Conservation (phyloP, 2,329 filamentous ascomycete species). For the Salinomyces thailandicus region DNA sequence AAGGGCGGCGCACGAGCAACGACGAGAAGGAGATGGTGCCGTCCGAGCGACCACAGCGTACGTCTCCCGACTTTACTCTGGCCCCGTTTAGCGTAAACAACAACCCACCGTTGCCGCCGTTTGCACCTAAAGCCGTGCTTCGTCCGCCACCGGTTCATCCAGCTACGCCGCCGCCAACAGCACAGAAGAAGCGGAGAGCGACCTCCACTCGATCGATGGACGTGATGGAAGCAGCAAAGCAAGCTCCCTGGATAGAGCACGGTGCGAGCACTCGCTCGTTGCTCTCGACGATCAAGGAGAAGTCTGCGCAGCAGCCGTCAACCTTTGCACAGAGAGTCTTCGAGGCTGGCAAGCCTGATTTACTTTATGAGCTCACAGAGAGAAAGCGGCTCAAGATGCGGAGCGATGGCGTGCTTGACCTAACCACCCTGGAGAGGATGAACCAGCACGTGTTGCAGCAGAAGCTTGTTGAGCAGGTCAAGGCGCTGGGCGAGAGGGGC, state of each 20-base stretch:
- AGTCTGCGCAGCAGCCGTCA: conserved; percentile 1
- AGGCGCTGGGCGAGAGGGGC: conserved; percentile 12
- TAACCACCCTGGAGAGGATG: conserved; percentile 14
- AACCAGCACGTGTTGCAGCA: conserved; percentile 14
- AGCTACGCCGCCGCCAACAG: neutral
- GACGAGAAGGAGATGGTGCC: neutral
- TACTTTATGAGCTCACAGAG: conserved; percentile 10
- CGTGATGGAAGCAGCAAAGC: conserved; percentile 5
- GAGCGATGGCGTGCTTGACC: conserved; percentile 12
- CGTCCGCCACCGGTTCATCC: conserved; percentile 3
- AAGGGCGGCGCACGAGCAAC: neutral
- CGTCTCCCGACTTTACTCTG: neutral
- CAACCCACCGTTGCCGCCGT: conserved; percentile 1
- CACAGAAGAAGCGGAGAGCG: neutral
- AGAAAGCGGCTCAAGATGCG: conserved; percentile 8
- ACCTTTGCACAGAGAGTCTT: conserved; percentile 15
- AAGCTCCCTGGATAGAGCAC: neutral
- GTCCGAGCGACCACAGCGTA: neutral
- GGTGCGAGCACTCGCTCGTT: neutral
- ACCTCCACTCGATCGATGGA: conserved; percentile 4
- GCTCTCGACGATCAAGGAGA: neutral
- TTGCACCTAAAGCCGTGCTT: conserved; percentile 3
- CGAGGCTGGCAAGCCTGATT: conserved; percentile 12
- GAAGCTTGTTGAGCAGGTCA: conserved; percentile 16
- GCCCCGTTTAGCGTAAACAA: neutral